Percentiles rank a stretch among this genome's conserved stretches.
Evolutionary conservation across 257 asterid genomes (phyloP).

Genomic region (Gardenia jasminoides): DNA sequence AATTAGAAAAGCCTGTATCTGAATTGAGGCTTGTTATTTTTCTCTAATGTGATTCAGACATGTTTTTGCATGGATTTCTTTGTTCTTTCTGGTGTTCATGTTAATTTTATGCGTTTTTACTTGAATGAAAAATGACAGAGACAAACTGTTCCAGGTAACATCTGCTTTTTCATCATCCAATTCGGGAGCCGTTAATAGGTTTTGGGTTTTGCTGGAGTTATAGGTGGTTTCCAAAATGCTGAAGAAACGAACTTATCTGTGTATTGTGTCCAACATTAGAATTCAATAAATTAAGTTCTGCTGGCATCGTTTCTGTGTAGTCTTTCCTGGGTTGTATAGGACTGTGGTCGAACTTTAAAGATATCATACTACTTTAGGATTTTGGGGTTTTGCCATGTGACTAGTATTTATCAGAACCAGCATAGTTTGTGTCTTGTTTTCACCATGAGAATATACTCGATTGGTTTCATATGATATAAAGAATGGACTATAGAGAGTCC

Average conservation of each 20-base stretch:
- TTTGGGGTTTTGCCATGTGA: conserved; percentile 2
- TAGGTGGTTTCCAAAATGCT: neutral
- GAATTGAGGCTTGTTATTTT: neutral
- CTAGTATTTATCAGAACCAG: neutral
- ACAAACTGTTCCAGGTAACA: conserved; percentile 12
- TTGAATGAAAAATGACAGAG: neutral
- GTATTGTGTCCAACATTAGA: neutral
- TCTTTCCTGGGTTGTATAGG: neutral
- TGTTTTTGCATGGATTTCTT: neutral
- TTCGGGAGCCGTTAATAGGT: neutral
- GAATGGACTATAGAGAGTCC: conserved; percentile 71
- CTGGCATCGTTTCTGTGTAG: neutral
- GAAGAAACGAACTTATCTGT: neutral
- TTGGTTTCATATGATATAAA: conserved; percentile 24
- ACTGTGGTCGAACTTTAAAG: neutral
- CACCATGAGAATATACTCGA: neutral
- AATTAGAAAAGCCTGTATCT: neutral
- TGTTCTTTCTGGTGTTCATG: neutral
- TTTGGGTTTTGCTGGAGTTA: neutral
- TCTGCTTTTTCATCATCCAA: neutral
- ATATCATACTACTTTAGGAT: neutral
- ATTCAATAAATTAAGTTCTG: neutral
- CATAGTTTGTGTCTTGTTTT: neutral
- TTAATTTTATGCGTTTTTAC: neutral
- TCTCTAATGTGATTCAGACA: neutral